Conservation (phyloP, 768 basidiomycete species). For the Macrolepiota albuminosa region DNA sequence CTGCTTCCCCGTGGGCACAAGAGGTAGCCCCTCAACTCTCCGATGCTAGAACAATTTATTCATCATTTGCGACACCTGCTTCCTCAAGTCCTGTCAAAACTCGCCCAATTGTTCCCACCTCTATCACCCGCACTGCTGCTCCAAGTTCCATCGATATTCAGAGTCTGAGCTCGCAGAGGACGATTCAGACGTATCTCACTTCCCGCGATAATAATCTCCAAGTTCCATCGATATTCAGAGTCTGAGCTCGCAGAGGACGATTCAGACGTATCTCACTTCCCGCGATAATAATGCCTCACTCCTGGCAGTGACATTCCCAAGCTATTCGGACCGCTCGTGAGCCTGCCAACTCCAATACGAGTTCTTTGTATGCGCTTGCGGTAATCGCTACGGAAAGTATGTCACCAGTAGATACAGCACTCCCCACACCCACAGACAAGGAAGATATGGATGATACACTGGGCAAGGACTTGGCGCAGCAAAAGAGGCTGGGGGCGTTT, state of each 20-base stretch:
- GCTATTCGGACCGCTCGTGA: slow-evolving; percentile 14
- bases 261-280: slow-evolving; percentile 23
- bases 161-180: slow-evolving; percentile 19
- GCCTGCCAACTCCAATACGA: slow-evolving; percentile 19
- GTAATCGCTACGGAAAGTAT: slow-evolving; percentile 16
- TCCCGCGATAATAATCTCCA: no score
- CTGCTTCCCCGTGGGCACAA: slow-evolving; percentile 7
- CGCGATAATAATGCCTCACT: slow-evolving; percentile 20
- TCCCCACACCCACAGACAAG: slow-evolving; percentile 26
- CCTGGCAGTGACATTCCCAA: slow-evolving; percentile 25
- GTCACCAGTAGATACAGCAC: slow-evolving; percentile 24
- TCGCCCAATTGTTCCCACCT: slow-evolving; percentile 11
- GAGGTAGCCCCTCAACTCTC: neutral
- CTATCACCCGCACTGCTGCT: slow-evolving; percentile 23
- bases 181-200: slow-evolving; percentile 22
- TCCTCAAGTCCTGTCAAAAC: neutral
- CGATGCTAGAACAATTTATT: neutral
- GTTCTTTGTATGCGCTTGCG: slow-evolving; percentile 21
- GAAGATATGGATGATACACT: slow-evolving; percentile 4
- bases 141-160: slow-evolving; percentile 25
- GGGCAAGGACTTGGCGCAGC: slow-evolving; percentile 12
- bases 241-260: slow-evolving; percentile 20
- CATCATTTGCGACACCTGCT: slow-evolving; percentile 7
- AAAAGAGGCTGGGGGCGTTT: slow-evolving; percentile 8
- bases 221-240: slow-evolving; percentile 23